A percentile compares a stretch with the other conserved stretches of the same genome.
Evolutionary conservation across 257 asterid species (phyloP).

Genomic region (Phtheirospermum japonicum): DNA sequence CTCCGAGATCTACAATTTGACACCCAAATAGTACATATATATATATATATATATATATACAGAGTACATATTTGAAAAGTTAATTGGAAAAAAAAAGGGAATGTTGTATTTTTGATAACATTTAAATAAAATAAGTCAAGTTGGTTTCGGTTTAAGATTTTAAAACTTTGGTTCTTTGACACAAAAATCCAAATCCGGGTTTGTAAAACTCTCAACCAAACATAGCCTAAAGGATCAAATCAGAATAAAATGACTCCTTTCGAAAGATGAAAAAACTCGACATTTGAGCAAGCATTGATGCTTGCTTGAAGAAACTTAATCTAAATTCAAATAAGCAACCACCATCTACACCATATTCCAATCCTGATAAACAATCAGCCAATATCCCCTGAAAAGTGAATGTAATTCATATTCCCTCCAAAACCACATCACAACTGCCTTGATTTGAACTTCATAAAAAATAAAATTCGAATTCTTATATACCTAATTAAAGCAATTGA

Average conservation of each 20-base stretch:
- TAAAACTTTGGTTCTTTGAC: too few relatives aligned
- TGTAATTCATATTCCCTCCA: neutral
- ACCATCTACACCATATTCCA: slow-evolving; percentile 10
- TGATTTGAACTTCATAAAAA: neutral
- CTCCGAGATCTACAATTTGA: too few relatives aligned
- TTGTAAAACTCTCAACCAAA: too few relatives aligned
- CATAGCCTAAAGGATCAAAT: neutral
- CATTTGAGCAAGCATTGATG: neutral
- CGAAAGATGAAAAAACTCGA: neutral
- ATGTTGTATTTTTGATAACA: too few relatives aligned
- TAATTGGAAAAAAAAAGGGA: too few relatives aligned
- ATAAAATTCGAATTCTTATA: too few relatives aligned
- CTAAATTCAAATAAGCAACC: neutral
- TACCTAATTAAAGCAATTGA: neutral
- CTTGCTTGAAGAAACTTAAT: slow-evolving; percentile 10
- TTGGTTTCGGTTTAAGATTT: too few relatives aligned
- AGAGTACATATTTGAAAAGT: too few relatives aligned
- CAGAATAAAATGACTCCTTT: neutral
- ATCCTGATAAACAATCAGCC: neutral
- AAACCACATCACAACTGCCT: neutral
- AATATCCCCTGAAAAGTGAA: slow-evolving; percentile 1
- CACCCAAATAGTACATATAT: too few relatives aligned
- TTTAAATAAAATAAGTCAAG: too few relatives aligned
- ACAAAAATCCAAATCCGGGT: too few relatives aligned
- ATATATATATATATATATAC: too few relatives aligned